A percentile compares a stretch with the other conserved stretches of the same genome.
Conservation (phyloP, 805 yeast genomes). For the Alloascoidea africana region DNA sequence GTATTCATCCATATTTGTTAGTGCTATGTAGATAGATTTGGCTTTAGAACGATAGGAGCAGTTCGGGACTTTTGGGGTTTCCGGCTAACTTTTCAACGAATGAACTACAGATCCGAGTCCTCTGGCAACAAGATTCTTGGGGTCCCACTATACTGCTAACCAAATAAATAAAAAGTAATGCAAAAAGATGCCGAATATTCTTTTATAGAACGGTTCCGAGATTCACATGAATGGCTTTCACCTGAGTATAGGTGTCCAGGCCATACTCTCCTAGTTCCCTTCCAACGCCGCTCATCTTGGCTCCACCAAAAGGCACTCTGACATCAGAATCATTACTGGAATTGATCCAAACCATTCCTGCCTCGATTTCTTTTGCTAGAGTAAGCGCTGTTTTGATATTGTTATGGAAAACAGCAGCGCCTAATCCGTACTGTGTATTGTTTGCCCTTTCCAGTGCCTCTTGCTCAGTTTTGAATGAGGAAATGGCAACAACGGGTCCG, state of each 20-base stretch:
- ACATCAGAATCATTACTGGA: slow-evolving; percentile 50
- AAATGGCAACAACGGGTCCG: slow-evolving; percentile 70
- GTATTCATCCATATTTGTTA: too few species aligned
- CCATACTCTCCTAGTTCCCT: slow-evolving; percentile 72
- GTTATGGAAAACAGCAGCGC: slow-evolving; percentile 65
- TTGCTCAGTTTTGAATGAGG: slow-evolving; percentile 48
- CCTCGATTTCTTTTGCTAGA: slow-evolving; percentile 42
- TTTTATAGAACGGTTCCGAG: not conserved
- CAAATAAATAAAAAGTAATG: too few species aligned
- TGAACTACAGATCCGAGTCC: too few species aligned
- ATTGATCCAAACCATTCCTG: slow-evolving; percentile 61
- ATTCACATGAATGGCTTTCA: slow-evolving; percentile 61
- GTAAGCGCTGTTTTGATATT: slow-evolving; percentile 52
- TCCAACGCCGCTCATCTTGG: slow-evolving; percentile 66
- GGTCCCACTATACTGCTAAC: too few species aligned
- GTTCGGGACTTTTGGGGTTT: too few species aligned
- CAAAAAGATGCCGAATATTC: too few species aligned
- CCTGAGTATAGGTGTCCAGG: slow-evolving; percentile 53
- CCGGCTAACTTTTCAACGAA: too few species aligned
- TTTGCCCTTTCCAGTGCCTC: slow-evolving; percentile 62
- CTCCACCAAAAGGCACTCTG: slow-evolving; percentile 71
- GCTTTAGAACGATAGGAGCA: too few species aligned
- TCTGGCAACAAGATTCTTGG: too few species aligned
- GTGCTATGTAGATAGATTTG: too few species aligned
- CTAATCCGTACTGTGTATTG: slow-evolving; percentile 63